Evolutionary conservation across 768 basidiomycete genomes (phyloP).

Genomic region (Lepiota subincarnata): DNA sequence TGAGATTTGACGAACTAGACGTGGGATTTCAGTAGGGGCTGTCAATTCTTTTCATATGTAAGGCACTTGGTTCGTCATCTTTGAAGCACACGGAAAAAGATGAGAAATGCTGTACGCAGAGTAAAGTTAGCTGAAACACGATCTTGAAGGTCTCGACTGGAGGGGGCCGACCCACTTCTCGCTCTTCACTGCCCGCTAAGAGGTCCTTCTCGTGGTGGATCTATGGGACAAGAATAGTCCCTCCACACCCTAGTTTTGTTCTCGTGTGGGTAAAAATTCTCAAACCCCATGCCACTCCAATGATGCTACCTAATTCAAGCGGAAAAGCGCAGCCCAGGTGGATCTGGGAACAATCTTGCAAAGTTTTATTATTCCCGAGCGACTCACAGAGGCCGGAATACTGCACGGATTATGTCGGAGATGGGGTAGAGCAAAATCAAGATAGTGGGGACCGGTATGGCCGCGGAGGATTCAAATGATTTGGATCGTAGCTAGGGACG

Average conservation of each 20-base stretch:
- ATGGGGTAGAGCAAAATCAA: slow-evolving; percentile 41
- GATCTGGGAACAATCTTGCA: slow-evolving; percentile 75
- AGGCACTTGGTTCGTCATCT: slow-evolving; percentile 61
- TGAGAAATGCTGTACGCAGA: slow-evolving; percentile 51
- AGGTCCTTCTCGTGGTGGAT: slow-evolving; percentile 54
- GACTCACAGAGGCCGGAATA: background rate
- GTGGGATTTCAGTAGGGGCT: background rate
- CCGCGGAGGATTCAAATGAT: slow-evolving; percentile 75
- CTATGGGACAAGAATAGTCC: slow-evolving; percentile 56
- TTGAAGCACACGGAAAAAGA: slow-evolving; percentile 61
- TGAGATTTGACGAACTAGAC: background rate
- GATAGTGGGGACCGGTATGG: slow-evolving; percentile 73
- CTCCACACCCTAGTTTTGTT: slow-evolving; percentile 39
- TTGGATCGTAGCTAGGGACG: slow-evolving; percentile 64
- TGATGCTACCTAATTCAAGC: slow-evolving; percentile 78
- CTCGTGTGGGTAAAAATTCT: slow-evolving; percentile 44
- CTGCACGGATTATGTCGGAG: too few species aligned
- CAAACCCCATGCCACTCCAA: slow-evolving; percentile 65
- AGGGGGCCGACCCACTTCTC: slow-evolving; percentile 38
- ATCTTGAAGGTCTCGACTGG: background rate
- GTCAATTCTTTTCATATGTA: slow-evolving; percentile 55
- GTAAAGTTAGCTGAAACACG: background rate
- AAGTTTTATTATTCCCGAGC: background rate
- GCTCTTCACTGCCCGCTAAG: slow-evolving; percentile 64
- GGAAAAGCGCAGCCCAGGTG: slow-evolving; percentile 75